Percentiles rank a stretch among this genome's conserved stretches.
Conservation (phyloP, 192 early-diverging fungal genomes). For the Podila epigama region DNA sequence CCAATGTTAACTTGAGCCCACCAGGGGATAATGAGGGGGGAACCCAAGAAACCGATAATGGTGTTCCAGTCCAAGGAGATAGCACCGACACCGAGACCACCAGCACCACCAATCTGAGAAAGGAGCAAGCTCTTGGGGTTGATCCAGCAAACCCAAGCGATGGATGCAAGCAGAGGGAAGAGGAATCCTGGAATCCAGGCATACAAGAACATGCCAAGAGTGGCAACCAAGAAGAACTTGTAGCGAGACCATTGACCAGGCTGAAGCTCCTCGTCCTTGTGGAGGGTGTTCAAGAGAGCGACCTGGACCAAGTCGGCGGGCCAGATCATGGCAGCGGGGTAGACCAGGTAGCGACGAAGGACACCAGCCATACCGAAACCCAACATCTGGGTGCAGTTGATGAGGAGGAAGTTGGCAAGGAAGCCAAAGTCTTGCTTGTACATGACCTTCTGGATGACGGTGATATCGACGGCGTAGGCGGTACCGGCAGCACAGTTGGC, state of each 20-base stretch:
- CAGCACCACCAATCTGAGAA: slow-evolving; percentile 53
- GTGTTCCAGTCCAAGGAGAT: slow-evolving; percentile 76
- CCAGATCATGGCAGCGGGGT: slow-evolving; percentile 88
- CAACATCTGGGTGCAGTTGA: slow-evolving; percentile 65
- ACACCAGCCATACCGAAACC: slow-evolving; percentile 76
- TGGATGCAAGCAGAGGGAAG: slow-evolving; percentile 35
- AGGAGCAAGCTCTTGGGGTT: slow-evolving; percentile 18
- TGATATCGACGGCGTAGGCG: slow-evolving; percentile 66
- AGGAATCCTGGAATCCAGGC: slow-evolving; percentile 49
- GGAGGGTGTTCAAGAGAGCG: slow-evolving; percentile 55
- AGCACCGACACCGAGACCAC: slow-evolving; percentile 72
- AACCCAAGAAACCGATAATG: slow-evolving; percentile 48
- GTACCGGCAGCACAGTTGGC: slow-evolving; percentile 57
- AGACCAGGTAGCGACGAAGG: slow-evolving; percentile 80
- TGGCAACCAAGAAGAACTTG: slow-evolving; percentile 54
- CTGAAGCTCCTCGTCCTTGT: slow-evolving; percentile 54
- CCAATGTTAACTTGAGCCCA: slow-evolving; percentile 71
- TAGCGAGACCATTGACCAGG: slow-evolving; percentile 53
- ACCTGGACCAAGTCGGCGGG: slow-evolving; percentile 72
- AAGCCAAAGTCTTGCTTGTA: slow-evolving; percentile 63
- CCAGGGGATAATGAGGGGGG: slow-evolving; percentile 46
- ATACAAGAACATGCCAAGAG: slow-evolving; percentile 47
- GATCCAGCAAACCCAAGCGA: slow-evolving; percentile 41
- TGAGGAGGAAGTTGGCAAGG: slow-evolving; percentile 57
- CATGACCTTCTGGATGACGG: slow-evolving; percentile 63